These are phyloP conservation scores for Vitis riparia DNA, from an alignment of 164 flowering plant genomes.

Conservation along the genomic window DNA sequence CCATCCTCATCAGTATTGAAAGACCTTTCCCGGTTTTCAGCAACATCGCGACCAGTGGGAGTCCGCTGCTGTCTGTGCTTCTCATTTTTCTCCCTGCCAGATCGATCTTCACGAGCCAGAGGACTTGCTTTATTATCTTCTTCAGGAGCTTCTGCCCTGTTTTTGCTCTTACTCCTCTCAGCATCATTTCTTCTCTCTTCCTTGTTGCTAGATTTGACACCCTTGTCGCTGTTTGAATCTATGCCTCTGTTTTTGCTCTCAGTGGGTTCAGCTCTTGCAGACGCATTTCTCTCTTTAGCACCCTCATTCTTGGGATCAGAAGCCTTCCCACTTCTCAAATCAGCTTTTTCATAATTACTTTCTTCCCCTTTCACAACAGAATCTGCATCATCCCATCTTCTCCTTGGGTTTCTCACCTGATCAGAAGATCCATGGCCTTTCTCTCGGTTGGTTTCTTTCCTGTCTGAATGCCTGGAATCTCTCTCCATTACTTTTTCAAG, in stretches of 20 bases:
- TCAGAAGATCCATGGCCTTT: constrained; percentile 62
- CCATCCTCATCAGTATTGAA: constrained; percentile 57
- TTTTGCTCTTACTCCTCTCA: constrained; percentile 59
- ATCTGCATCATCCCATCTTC: constrained; percentile 83
- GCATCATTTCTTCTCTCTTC: constrained; percentile 63
- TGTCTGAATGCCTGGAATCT: constrained; percentile 58
- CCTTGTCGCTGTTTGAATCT: constrained; percentile 51
- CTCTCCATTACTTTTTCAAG: constrained; percentile 48
- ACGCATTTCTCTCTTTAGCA: constrained; percentile 45
- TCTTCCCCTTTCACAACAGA: constrained; percentile 45
- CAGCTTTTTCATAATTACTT: constrained; percentile 41
- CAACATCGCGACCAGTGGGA: constrained; percentile 37
- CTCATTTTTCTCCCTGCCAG: constrained; percentile 60
- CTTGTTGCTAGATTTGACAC: constrained; percentile 41
- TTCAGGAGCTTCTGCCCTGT: constrained; percentile 49
- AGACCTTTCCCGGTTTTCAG: constrained; percentile 53
- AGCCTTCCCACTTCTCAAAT: constrained; percentile 44
- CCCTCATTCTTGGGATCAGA: constrained; percentile 57
- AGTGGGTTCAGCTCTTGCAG: constrained; percentile 38
- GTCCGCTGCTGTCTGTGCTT: constrained; percentile 48
- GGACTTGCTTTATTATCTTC: constrained; percentile 49
- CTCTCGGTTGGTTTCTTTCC: constrained; percentile 61
- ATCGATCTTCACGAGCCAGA: constrained; percentile 45
- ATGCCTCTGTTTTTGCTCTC: constrained; percentile 46
- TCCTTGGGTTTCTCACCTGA: constrained; percentile 42